Evolutionary conservation across 306 rosid species (phyloP).

Genomic region (Malus domestica): DNA sequence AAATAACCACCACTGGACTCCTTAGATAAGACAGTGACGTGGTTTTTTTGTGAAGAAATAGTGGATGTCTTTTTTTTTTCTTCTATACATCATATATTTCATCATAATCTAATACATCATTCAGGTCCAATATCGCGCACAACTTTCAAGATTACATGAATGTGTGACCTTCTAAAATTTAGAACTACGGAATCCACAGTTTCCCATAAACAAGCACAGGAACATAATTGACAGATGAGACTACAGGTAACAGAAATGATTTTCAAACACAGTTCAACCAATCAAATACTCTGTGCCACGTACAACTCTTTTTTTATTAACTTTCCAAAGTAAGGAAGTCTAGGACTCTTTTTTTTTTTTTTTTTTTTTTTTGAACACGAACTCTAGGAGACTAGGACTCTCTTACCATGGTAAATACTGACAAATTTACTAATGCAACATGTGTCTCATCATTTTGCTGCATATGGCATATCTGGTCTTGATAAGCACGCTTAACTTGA

Average conservation of each 20-base stretch:
- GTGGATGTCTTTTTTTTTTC: neutral
- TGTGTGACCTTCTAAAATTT: neutral
- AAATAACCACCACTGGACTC: neutral
- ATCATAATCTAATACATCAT: neutral
- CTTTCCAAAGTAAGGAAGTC: neutral
- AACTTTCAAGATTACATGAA: neutral
- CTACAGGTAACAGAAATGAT: neutral
- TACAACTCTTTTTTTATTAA: neutral
- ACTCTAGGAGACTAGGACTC: neutral
- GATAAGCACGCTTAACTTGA: neutral
- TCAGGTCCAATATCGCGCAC: neutral
- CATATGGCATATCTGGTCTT: neutral
- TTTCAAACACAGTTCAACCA: neutral
- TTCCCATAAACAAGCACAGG: neutral
- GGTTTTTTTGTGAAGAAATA: neutral
- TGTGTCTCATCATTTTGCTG: neutral
- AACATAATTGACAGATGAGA: neutral
- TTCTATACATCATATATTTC: neutral
- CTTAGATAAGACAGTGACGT: neutral
- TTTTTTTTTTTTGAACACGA: neutral
- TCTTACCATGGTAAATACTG: neutral
- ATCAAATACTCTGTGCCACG: neutral
- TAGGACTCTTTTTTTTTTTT: no score
- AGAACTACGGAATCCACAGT: neutral
- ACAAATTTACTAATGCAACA: neutral